Percentiles rank a stretch among this genome's conserved stretches.
Evolutionary conservation across 768 basidiomycete species (phyloP).

Genomic region (Hypholoma sublateritium): DNA sequence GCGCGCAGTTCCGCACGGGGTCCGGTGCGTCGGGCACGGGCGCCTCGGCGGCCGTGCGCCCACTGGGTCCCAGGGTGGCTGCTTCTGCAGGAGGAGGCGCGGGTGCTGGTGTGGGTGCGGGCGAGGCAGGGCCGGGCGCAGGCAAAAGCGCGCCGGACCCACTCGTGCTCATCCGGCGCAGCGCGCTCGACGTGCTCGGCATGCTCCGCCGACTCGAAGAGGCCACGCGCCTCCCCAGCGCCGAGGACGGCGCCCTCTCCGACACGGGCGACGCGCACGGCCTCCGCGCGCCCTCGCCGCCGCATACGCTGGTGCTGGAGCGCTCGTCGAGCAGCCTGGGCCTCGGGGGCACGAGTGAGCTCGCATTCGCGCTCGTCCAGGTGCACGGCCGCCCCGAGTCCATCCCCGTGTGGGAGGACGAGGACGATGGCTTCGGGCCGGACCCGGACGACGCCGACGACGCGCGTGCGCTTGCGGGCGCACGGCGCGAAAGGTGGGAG

Average conservation of each 20-base stretch:
- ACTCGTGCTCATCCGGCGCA: slow-evolving; percentile 66
- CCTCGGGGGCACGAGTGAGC: slow-evolving; percentile 10
- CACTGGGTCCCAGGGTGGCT: slow-evolving; percentile 26
- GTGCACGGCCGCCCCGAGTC: slow-evolving; percentile 64
- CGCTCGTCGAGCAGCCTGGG: slow-evolving; percentile 7
- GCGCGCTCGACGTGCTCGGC: slow-evolving; percentile 82
- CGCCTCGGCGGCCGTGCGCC: slow-evolving; percentile 11
- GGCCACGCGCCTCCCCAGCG: slow-evolving; percentile 65
- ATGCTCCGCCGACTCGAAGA: slow-evolving; percentile 83
- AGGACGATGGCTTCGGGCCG: slow-evolving; percentile 43
- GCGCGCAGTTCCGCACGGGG: slow-evolving; percentile 49
- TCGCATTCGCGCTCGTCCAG: slow-evolving; percentile 68
- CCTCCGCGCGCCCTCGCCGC: slow-evolving; percentile 27
- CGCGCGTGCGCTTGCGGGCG: slow-evolving; percentile 14
- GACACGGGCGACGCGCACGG: slow-evolving; percentile 69
- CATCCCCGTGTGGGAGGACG: slow-evolving; percentile 84
- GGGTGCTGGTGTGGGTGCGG: slow-evolving; percentile 5
- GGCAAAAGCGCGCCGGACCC: slow-evolving; percentile 46
- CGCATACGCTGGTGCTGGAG: neutral
- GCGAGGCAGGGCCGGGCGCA: slow-evolving; percentile 10
- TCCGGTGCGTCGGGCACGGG: slow-evolving; percentile 37
- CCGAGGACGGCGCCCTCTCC: slow-evolving; percentile 71
- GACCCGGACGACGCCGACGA: slow-evolving; percentile 43
- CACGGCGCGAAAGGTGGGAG: slow-evolving; percentile 77
- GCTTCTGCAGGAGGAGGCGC: neutral